Conservation (phyloP, 306 rosid species). For the Prosopis cineraria region DNA sequence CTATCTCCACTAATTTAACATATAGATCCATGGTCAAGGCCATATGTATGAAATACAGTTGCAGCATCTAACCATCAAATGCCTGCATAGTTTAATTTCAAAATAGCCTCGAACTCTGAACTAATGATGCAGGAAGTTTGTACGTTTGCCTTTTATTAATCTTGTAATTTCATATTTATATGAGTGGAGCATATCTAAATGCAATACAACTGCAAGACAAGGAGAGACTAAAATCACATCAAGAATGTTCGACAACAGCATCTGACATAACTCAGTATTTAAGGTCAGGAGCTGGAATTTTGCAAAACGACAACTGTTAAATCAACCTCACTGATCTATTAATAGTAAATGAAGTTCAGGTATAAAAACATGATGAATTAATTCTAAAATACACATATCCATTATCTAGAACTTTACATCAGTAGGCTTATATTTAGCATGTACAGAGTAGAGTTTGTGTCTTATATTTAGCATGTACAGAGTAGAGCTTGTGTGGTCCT, state of each 20-base stretch:
- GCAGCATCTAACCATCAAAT: not conserved
- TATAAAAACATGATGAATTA: not conserved
- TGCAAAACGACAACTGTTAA: not conserved
- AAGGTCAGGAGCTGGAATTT: not conserved
- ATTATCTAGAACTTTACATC: not conserved
- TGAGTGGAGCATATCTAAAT: not conserved
- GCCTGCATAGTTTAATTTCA: not conserved
- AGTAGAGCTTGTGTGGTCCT: not conserved
- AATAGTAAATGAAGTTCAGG: not conserved
- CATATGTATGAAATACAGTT: not conserved
- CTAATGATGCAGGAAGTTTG: not conserved
- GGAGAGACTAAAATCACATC: not conserved
- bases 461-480: not conserved
- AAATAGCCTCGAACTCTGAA: not conserved
- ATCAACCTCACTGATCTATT: not conserved
- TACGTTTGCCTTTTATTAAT: not conserved
- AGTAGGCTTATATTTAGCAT: not conserved
- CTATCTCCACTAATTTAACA: not conserved
- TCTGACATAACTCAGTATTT: not conserved
- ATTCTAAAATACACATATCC: not conserved
- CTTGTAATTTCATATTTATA: not conserved
- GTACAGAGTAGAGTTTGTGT: not conserved
- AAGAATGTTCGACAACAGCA: not conserved
- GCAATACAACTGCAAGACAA: not conserved
- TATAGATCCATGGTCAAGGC: not conserved